Percentiles rank a stretch among this genome's conserved stretches.
Conservation (phyloP, 2,329 filamentous ascomycete species). For the Teratosphaeria pseudoeucalypti region DNA sequence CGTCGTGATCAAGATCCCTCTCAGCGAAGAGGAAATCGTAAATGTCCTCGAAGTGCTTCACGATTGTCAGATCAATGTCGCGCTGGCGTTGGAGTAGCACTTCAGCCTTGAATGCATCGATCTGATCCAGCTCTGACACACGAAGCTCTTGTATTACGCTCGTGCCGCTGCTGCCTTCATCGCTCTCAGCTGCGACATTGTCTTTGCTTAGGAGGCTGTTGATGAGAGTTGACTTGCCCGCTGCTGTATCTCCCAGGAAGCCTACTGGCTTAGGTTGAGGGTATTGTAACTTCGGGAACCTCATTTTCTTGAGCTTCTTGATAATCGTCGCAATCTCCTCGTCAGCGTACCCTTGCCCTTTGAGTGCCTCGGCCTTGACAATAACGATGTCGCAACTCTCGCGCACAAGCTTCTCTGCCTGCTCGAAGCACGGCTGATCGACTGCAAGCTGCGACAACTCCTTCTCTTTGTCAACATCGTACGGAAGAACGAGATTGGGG, state of each 20-base stretch:
- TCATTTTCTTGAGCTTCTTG: not conserved
- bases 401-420: not conserved
- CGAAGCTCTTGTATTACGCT: conserved; percentile 3
- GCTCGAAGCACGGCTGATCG: conserved; percentile 2
- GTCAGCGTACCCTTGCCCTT: not conserved
- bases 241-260: conserved; percentile 1
- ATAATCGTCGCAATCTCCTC: not conserved
- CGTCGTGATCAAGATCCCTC: not conserved
- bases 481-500: not conserved
- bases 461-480: not conserved
- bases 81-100: not conserved
- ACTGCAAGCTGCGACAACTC: conserved; percentile 1
- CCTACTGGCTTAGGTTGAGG: not conserved
- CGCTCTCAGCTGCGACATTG: conserved; percentile 1
- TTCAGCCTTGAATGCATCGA: not conserved
- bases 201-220: conserved; percentile 1
- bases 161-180: conserved; percentile 1
- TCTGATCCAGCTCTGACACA: not conserved
- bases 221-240: conserved; percentile 3
- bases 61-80: not conserved
- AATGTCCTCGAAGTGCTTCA: conserved; percentile 1
- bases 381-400: not conserved
- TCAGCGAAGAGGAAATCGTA: not conserved
- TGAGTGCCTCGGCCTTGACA: not conserved
- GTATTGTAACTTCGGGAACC: not conserved